phyloP scores from a whole-genome alignment of 768 basidiomycete species.

The Tubosaeta sp. region DNA sequence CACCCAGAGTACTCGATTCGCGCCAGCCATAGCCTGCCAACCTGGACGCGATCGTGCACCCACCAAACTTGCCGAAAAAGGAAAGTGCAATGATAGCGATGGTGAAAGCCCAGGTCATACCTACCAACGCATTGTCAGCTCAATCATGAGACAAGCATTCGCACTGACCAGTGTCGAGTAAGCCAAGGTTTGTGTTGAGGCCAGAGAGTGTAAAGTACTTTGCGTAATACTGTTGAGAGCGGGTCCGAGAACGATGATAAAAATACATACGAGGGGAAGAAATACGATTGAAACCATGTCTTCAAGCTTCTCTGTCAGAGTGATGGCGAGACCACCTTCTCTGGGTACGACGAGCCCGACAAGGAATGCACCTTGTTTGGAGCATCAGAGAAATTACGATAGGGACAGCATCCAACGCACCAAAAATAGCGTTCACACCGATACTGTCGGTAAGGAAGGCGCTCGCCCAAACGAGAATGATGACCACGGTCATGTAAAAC shows the following conservation, averaged over 20 bases:
- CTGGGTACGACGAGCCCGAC: conserved; percentile 80
- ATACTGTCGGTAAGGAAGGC: conserved; percentile 94
- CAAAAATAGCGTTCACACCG: conserved; percentile 90
- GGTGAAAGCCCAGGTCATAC: conserved; percentile 85
- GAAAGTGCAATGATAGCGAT: conserved; percentile 75
- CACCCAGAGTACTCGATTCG: conserved; percentile 80
- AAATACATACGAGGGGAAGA: conserved; percentile 61
- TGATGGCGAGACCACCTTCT: conserved; percentile 80
- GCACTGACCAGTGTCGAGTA: conserved; percentile 68
- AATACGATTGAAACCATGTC: conserved; percentile 91
- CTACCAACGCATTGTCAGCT: conserved; percentile 29
- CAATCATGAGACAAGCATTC: neutral
- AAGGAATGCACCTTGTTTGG: conserved; percentile 71
- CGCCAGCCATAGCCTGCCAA: conserved; percentile 71
- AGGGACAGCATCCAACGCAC: conserved; percentile 31
- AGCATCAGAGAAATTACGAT: neutral
- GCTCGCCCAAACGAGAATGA: conserved; percentile 76
- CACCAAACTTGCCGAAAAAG: conserved; percentile 86
- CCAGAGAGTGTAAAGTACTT: conserved; percentile 94
- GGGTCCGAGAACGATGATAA: neutral
- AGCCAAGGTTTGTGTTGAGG: conserved; percentile 80
- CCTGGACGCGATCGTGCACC: conserved; percentile 68
- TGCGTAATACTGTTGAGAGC: neutral
- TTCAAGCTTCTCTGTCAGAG: conserved; percentile 93
- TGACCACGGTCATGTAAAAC: conserved; percentile 83